Conservation (phyloP, 1,139 yeast species). For the Yamadazyma triangularis region DNA sequence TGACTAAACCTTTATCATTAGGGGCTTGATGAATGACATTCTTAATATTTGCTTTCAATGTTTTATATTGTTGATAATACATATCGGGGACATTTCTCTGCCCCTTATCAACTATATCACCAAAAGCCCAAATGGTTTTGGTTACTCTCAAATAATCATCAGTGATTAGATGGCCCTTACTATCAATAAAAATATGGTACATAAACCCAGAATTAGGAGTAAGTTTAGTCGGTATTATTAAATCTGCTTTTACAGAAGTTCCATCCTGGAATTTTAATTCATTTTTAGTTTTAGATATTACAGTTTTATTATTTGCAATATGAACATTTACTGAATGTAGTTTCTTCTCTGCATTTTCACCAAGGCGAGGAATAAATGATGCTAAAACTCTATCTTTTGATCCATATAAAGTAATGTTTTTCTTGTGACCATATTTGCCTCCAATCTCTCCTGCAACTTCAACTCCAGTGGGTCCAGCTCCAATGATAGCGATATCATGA, state of each 20-base stretch:
- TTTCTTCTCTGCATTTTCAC: slow-evolving; percentile 15
- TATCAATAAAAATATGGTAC: slow-evolving; percentile 12
- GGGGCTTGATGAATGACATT: no score
- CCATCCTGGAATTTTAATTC: no score
- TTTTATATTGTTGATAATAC: slow-evolving; percentile 17
- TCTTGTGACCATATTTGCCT: slow-evolving; percentile 12
- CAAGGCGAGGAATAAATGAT: slow-evolving; percentile 10
- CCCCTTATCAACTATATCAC: slow-evolving; percentile 27
- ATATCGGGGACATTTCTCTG: slow-evolving; percentile 22
- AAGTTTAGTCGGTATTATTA: slow-evolving; percentile 25
- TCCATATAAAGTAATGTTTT: slow-evolving; percentile 24
- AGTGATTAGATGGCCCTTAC: slow-evolving; percentile 19
- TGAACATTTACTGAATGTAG: slow-evolving; percentile 21
- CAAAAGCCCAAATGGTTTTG: slow-evolving; percentile 26
- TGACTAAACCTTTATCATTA: background rate
- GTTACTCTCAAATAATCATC: slow-evolving; percentile 22
- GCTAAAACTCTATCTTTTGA: slow-evolving; percentile 23
- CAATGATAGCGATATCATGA: slow-evolving; percentile 27
- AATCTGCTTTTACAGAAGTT: slow-evolving; percentile 17
- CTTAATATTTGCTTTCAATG: slow-evolving; percentile 10
- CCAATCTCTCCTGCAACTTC: slow-evolving; percentile 36
- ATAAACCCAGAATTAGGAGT: slow-evolving; percentile 12
- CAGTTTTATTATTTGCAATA: slow-evolving; percentile 18
- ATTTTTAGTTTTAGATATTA: slow-evolving; percentile 1
- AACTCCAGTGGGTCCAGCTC: slow-evolving; percentile 42